Evolutionary conservation across 176 grass and related monocot species (phyloP).

Genomic region (Poa pratensis): DNA sequence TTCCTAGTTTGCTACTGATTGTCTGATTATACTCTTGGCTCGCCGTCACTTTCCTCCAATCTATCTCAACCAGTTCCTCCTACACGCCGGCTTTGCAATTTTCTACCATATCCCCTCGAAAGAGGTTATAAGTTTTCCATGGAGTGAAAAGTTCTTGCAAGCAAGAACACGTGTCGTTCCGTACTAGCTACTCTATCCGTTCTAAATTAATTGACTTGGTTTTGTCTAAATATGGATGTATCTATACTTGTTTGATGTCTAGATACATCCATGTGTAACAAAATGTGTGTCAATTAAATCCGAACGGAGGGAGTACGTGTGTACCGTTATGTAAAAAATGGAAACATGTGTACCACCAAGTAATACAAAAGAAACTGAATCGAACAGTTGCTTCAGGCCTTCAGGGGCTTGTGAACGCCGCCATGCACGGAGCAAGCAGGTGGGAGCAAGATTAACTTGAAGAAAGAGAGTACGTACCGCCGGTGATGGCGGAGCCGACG

Average conservation of each 20-base stretch:
- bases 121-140: background rate
- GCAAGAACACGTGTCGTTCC: background rate
- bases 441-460: background rate
- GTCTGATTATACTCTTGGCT: background rate
- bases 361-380: background rate
- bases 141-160: background rate
- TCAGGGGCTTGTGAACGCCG: background rate
- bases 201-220: no score
- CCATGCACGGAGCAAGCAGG: background rate
- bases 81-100: background rate
- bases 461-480: conserved; percentile 26
- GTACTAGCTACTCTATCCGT: no score
- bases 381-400: background rate
- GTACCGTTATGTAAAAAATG: background rate
- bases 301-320: no score
- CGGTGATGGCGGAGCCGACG: conserved; percentile 71
- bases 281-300: no score
- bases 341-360: background rate
- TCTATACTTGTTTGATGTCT: no score
- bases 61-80: background rate
- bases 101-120: background rate
- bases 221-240: no score
- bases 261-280: no score
- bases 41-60: background rate
- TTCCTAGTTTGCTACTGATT: background rate